phyloP scores from a whole-genome alignment of 768 basidiomycete species.

The Ramaria sp. region DNA sequence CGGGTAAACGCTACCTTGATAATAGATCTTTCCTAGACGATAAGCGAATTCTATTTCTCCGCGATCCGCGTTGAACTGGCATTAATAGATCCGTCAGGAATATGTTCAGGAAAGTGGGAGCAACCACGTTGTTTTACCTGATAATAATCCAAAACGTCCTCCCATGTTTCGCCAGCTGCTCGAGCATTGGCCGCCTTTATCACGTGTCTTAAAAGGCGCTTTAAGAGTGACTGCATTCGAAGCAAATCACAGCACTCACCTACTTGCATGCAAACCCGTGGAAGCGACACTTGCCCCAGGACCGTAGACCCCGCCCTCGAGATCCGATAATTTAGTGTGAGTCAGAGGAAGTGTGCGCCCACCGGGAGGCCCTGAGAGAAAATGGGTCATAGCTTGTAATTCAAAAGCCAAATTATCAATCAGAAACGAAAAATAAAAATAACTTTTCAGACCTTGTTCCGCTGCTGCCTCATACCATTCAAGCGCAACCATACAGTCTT shows the following conservation, averaged over 20 bases:
- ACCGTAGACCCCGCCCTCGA: constrained; percentile 88
- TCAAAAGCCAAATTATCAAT: background rate
- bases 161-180: constrained; percentile 89
- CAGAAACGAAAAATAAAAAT: background rate
- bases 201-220: constrained; percentile 31
- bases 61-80: constrained; percentile 87
- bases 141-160: constrained; percentile 87
- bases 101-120: background rate
- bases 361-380: constrained; percentile 80
- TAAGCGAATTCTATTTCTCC: constrained; percentile 85
- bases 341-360: constrained; percentile 79
- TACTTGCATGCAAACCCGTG: constrained; percentile 59
- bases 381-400: constrained; percentile 58
- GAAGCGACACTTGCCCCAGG: constrained; percentile 91
- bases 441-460: constrained; percentile 49
- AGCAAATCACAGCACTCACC: constrained; percentile 15
- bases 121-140: constrained; percentile 35
- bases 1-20: constrained; percentile 87
- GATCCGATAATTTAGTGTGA: constrained; percentile 75
- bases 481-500: constrained; percentile 74
- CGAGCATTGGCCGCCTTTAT: constrained; percentile 77
- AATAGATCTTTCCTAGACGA: constrained; percentile 90
- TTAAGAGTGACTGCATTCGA: background rate
- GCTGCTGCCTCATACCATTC: constrained; percentile 88
- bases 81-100: background rate